Evolutionary conservation across 1,284 basidiomycete genomes (phyloP), one percentile per base, ranked within the genome.

Genomic region (Marasmius tenuissimus): DNA sequence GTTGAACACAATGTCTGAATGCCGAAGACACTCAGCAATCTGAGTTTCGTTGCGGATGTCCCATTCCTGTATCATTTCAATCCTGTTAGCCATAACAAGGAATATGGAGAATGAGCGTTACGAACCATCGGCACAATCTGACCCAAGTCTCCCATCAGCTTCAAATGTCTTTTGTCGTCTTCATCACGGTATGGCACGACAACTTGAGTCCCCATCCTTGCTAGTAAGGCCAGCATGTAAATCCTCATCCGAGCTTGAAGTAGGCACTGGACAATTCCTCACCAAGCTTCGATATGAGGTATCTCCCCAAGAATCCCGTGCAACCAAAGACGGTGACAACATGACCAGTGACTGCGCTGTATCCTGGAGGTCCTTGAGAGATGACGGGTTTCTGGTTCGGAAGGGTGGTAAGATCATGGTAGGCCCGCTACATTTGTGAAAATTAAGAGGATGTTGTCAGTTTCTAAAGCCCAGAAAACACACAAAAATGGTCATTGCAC

Each of bases 1-100:
- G 80, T 97, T 97, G 82, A 94, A 96, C n/a, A 98, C 97, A 5
- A 92, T 93, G 75, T 99, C 94, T 37, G 97, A 99, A 78, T 98
- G 95, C 68, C 94, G 86, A 68, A 99, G 75, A 75, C 95, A 97
- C 76, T 98, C 96, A 61, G 89, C 92, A 69, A 97, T 98, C 74
- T 97, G 95, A 61, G 89, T 82, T 65, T 94, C 90, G 71, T 92
- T 89, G 61, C 93, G 85, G 35, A 96, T 81, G 73, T 97, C 94
- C 93, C 95, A 98, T 85, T 98, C 97, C 94, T 96, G 55, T 52
- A 61, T 63, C 27, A 61, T 60, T 47, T 58, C 55, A 55, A 61
- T 53, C 42, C 38, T 54, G 55, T 54, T 58, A 61, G 39, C 27
- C 27, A 52, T 48, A 56, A 50, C 20, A 22, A 22, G 51, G 27